These are phyloP conservation scores for Nigrospora sphaerica DNA, from an alignment of 2,329 filamentous ascomycete species.

Conservation along the genomic window DNA sequence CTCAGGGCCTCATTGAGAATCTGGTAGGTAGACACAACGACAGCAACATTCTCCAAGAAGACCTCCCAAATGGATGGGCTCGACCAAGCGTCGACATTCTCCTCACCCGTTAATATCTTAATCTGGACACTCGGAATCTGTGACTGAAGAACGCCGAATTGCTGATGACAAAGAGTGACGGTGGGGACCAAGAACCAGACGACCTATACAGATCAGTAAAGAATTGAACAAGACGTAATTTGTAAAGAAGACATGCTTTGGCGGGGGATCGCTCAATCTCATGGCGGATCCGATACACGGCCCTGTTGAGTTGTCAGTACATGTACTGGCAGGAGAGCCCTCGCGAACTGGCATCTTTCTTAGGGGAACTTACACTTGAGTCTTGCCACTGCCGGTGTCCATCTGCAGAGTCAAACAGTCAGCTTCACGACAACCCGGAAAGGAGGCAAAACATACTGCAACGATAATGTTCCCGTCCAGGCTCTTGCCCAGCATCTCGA, in stretches of 20 bases:
- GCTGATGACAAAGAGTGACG: constrained; percentile 60
- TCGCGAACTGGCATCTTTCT: not conserved
- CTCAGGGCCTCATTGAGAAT: constrained; percentile 66
- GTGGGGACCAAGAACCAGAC: constrained; percentile 73
- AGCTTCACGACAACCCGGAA: too few relatives aligned
- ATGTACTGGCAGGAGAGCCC: not conserved
- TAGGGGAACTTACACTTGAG: constrained; percentile 54
- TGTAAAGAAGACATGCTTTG: constrained; percentile 38
- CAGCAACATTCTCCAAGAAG: constrained; percentile 53
- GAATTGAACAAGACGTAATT: not conserved
- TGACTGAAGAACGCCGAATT: constrained; percentile 49
- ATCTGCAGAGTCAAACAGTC: constrained; percentile 36
- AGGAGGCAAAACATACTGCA: constrained; percentile 39
- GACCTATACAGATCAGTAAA: constrained; percentile 30
- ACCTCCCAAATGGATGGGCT: constrained; percentile 59
- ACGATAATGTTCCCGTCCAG: constrained; percentile 65
- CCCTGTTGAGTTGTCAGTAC: constrained; percentile 34
- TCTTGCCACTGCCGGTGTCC: constrained; percentile 77
- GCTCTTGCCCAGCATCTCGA: constrained; percentile 69
- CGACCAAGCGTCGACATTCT: constrained; percentile 69
- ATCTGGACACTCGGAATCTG: constrained; percentile 55
- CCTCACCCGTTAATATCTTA: constrained; percentile 58
- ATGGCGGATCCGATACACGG: constrained; percentile 58
- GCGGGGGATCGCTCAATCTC: constrained; percentile 51
- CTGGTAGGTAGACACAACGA: constrained; percentile 75